phyloP scores from a whole-genome alignment of 305 asterid genomes.

The Fraxinus velutina region DNA sequence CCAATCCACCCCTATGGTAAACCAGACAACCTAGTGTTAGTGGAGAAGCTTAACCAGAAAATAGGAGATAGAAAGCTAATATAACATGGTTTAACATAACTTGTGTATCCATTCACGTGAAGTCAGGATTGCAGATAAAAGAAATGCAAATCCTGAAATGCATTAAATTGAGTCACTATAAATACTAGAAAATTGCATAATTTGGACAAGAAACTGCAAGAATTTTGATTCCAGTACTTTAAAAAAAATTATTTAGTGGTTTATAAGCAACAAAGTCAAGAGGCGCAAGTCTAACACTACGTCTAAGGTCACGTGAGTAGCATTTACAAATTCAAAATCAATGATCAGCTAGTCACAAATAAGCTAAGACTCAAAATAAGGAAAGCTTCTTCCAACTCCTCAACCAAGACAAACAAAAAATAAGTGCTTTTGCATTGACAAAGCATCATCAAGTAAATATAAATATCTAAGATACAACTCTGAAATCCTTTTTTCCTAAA shows the following conservation, averaged over 20 bases:
- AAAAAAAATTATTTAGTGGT: background rate
- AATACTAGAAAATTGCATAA: background rate
- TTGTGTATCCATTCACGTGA: background rate
- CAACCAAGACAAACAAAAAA: constrained; percentile 13
- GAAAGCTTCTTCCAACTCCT: background rate
- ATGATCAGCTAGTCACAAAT: background rate
- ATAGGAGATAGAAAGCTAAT: background rate
- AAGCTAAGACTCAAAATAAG: background rate
- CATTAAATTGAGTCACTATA: constrained; percentile 7
- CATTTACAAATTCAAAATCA: background rate
- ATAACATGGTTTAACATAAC: background rate
- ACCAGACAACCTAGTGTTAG: constrained; percentile 18
- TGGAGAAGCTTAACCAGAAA: constrained; percentile 5
- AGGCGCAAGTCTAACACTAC: background rate
- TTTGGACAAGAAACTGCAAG: constrained; percentile 5
- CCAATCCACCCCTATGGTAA: constrained; percentile 75
- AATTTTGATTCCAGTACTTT: constrained; percentile 1
- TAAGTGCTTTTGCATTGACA: background rate
- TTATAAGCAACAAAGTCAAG: background rate
- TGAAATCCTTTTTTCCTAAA: constrained; percentile 3
- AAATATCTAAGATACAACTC: constrained; percentile 4
- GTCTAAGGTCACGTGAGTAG: background rate
- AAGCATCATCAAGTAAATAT: background rate
- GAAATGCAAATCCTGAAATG: background rate
- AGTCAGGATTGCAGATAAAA: constrained; percentile 7